Evolutionary conservation across 1,139 yeast genomes (phyloP), one percentile per base, ranked within the genome.

Genomic region (Casaregolazyma lundiana): DNA sequence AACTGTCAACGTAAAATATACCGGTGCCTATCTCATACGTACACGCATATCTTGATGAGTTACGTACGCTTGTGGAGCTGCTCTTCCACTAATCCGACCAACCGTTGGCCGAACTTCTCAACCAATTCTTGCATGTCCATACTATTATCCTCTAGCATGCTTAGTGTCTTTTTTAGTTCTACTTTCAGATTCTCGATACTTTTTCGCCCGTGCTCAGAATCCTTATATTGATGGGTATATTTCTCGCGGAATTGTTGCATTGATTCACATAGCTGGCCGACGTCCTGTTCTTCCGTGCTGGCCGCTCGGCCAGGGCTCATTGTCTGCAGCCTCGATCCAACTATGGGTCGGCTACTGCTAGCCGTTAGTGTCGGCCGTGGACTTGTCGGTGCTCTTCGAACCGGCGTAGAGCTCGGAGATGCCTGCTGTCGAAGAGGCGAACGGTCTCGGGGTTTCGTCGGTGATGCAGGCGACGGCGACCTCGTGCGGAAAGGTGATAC

Each of bases 51-150:
- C n/a, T n/a, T n/a, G n/a, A n/a, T n/a, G n/a, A n/a, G n/a, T n/a
- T n/a, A n/a, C n/a, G n/a, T n/a, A n/a, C n/a, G n/a, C n/a, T n/a
- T n/a, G n/a, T n/a, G n/a, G n/a, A 38, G 21, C 18, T 21, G 42
- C 4, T 17, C 15, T 7, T 42, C 40, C 15, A 59, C 53, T 32
- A 59, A 20, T 4, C 48, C 38, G 7, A 54, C 41, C 15, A 59
- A 44, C 40, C 51, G 47, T 43, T 56, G 54, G 13, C 62, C 62
- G 43, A 59, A 58, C 35, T 45, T 46, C 38, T 56, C 56, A 9
- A 58, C 49, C 43, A 55, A 30, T 13, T 48, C 50, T 19, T 50
- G 49, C 29, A 51, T 36, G 9, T 35, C 43, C 16, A 20, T 17
- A 15, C 21, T 34, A 4, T n/a, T 37, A n/a, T 26, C 41, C 6